Evolutionary conservation across 202 grass and related monocot species (phyloP), one percentile per base, ranked within the genome.

Genomic region (Dendrocalamus latiflorus): DNA sequence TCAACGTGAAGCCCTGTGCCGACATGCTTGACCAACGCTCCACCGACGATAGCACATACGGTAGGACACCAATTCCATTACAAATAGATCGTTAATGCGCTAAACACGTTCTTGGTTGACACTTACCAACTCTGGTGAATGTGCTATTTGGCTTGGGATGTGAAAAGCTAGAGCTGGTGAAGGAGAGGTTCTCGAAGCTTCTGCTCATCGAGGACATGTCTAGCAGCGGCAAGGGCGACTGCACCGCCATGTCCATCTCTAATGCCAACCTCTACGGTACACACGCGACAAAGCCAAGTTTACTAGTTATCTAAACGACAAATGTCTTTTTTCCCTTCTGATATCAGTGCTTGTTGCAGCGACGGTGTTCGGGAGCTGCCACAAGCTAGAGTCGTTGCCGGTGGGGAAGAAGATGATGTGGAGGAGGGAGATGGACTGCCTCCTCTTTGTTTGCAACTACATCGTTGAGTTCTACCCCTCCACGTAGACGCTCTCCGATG

Each of bases 251-350:
- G 33, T 90, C 95, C 78, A 92, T 98, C 63, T 98, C 95, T 64
- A 98, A 98, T 67, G 92, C 95, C 78, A 98, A 98, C 84, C 92
- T 98, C 34, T 98, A 98, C 79, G 95, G 93, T 95, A 91, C 15
- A 42, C 25, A 21, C 63, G 42, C 24, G 20, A 51, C 38, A 39
- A 14, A 72, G 22, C 38, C 56, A 71, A 18, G 20, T 13, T 5
- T 14, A 9, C 13, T 41, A 43, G 9, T n/a, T 34, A 57, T 55
- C 55, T 24, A 21, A 26, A 59, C 9, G 11, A 4, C 10, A 59
- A 59, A 59, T 13, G 8, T 10, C 55, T 41, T 4, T n/a, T 42
- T 56, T 51, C n/a, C n/a, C n/a, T n/a, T n/a, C n/a, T n/a, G n/a
- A n/a, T n/a, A n/a, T n/a, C n/a, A n/a, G n/a, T n/a, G n/a, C n/a